Conservation (phyloP, 176 grass and related monocot genomes). For the Aegilops speltoides region DNA sequence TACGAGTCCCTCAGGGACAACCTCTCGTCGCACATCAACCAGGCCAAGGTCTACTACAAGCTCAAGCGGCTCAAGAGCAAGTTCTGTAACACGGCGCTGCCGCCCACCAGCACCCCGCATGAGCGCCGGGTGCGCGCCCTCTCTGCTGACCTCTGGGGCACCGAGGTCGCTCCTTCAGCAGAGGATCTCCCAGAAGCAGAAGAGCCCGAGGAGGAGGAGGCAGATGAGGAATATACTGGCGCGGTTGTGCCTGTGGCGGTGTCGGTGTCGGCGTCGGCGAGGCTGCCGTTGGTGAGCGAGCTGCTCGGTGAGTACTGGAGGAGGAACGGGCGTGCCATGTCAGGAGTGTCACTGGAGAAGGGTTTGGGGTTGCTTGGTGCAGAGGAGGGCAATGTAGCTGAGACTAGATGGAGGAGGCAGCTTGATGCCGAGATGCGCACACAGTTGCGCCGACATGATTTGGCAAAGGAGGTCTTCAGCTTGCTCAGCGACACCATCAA, state of each 20-base stretch:
- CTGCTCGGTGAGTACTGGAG: slow-evolving; percentile 72
- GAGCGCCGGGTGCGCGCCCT: slow-evolving; percentile 58
- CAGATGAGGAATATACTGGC: background rate
- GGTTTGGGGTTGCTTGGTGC: slow-evolving; percentile 37
- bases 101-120: slow-evolving; percentile 32
- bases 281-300: slow-evolving; percentile 44
- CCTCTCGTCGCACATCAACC: slow-evolving; percentile 48
- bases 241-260: background rate
- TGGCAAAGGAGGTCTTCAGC: slow-evolving; percentile 67
- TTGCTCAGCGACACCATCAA: slow-evolving; percentile 73
- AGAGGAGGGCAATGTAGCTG: slow-evolving; percentile 25
- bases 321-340: slow-evolving; percentile 39
- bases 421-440: slow-evolving; percentile 56
- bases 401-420: slow-evolving; percentile 67
- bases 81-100: slow-evolving; percentile 37
- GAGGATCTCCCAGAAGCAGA: slow-evolving; percentile 15
- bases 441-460: slow-evolving; percentile 52
- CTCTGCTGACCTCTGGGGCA: slow-evolving; percentile 51
- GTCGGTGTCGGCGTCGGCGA: background rate
- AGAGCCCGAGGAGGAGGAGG: slow-evolving; percentile 19
- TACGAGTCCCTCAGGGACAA: slow-evolving; percentile 46
- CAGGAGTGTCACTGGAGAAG: slow-evolving; percentile 54
- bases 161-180: slow-evolving; percentile 8
- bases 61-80: slow-evolving; percentile 91
- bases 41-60: slow-evolving; percentile 78